Conservation (phyloP, 768 basidiomycete genomes). For the Termitomyces heimii region DNA sequence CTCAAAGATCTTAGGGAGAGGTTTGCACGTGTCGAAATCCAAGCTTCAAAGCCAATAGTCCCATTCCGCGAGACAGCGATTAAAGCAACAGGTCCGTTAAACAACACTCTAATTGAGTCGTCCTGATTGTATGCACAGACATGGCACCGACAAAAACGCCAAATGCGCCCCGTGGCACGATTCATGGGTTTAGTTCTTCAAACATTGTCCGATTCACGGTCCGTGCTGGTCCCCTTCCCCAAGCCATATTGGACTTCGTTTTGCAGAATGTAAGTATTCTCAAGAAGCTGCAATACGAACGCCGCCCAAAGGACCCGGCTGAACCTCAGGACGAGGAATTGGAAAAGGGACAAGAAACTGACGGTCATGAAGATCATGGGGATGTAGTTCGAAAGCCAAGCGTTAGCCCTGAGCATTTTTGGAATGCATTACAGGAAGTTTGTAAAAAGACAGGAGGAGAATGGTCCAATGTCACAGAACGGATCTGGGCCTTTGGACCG, state of each 20-base stretch:
- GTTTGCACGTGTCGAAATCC: slow-evolving; percentile 90
- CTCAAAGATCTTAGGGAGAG: slow-evolving; percentile 94
- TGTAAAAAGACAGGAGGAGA: slow-evolving; percentile 76
- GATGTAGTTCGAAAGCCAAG: slow-evolving; percentile 57
- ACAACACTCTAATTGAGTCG: not conserved
- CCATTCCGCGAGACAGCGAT: slow-evolving; percentile 96
- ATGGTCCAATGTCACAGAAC: slow-evolving; percentile 69
- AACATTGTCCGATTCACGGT: slow-evolving; percentile 77
- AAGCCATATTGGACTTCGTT: slow-evolving; percentile 68
- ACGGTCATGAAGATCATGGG: slow-evolving; percentile 50
- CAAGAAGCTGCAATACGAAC: slow-evolving; percentile 50
- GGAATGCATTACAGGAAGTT: slow-evolving; percentile 59
- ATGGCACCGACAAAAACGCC: slow-evolving; percentile 81
- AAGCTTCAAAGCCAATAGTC: slow-evolving; percentile 92
- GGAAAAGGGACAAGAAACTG: slow-evolving; percentile 34
- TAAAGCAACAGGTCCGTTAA: slow-evolving; percentile 55
- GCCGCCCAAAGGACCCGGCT: slow-evolving; percentile 23
- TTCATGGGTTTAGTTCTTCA: slow-evolving; percentile 62
- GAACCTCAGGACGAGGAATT: slow-evolving; percentile 26
- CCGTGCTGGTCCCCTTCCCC: slow-evolving; percentile 76
- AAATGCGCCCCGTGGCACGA: slow-evolving; percentile 69
- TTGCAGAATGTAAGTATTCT: slow-evolving; percentile 63
- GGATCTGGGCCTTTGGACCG: slow-evolving; percentile 91
- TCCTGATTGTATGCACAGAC: slow-evolving; percentile 39
- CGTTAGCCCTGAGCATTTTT: slow-evolving; percentile 74